Percentiles rank a stretch among this genome's conserved stretches.
phyloP scores from a whole-genome alignment of 495 filamentous ascomycete genomes.

The Xylaria longipes region DNA sequence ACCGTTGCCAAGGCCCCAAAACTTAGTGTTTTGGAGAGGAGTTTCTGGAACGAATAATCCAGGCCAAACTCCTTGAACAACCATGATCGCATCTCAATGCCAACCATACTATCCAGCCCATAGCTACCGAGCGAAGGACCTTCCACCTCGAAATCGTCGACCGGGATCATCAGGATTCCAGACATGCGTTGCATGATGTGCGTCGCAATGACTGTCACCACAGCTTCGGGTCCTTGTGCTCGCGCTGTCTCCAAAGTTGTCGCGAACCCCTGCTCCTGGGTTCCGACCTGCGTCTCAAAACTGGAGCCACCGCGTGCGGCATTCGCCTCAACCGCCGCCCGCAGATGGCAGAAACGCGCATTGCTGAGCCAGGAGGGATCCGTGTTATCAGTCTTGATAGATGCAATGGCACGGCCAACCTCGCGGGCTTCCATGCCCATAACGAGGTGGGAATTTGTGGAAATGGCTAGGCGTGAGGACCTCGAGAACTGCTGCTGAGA shows the following conservation, averaged over 20 bases:
- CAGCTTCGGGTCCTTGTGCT: constrained; percentile 19
- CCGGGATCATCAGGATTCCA: constrained; percentile 37
- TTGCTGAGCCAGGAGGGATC: constrained; percentile 31
- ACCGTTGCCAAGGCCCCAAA: constrained; percentile 14
- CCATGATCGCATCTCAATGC: constrained; percentile 49
- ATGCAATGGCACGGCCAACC: constrained; percentile 20
- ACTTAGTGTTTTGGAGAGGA: constrained; percentile 24
- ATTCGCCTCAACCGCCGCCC: neutral
- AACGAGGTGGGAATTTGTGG: constrained; percentile 23
- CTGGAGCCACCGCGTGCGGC: constrained; percentile 10
- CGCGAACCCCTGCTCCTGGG: neutral
- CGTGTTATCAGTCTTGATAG: constrained; percentile 2
- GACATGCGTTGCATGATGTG: constrained; percentile 36
- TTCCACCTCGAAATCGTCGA: constrained; percentile 27
- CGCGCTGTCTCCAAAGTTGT: constrained; percentile 1
- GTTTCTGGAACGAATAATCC: constrained; percentile 43
- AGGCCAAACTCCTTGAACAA: constrained; percentile 46
- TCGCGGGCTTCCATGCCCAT: constrained; percentile 35
- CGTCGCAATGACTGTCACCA: constrained; percentile 5
- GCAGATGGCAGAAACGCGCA: constrained; percentile 18
- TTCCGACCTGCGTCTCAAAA: neutral
- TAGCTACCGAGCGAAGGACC: constrained; percentile 39
- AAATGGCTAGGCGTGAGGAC: neutral
- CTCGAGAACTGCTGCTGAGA: neutral
- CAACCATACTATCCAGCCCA: constrained; percentile 52